Conservation (phyloP, 2,329 filamentous ascomycete species). For the Pleoardoris graminearum region DNA sequence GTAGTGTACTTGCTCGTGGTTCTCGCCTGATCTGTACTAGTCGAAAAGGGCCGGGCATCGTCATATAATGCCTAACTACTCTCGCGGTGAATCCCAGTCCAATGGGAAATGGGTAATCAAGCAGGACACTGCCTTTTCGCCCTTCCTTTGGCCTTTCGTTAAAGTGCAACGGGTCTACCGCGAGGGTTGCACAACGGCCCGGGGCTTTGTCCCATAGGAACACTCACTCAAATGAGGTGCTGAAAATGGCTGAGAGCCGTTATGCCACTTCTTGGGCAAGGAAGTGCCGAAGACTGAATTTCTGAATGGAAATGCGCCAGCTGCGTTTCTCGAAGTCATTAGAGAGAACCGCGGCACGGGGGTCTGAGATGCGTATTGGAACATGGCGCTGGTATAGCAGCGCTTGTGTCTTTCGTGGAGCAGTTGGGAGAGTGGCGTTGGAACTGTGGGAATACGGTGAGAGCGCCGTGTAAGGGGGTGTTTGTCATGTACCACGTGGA, state of each 20-base stretch:
- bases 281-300: constrained; percentile 13
- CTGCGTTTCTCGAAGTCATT: constrained; percentile 2
- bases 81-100: background rate
- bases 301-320: constrained; percentile 14
- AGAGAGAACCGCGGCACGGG: background rate
- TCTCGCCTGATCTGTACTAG: constrained; percentile 9
- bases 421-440: too few species aligned
- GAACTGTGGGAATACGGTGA: too few species aligned
- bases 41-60: background rate
- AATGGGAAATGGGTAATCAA: constrained; percentile 10
- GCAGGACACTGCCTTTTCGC: too few species aligned
- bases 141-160: background rate
- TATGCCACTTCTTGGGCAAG: constrained; percentile 17
- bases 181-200: constrained; percentile 11
- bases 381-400: constrained; percentile 8
- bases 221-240: constrained; percentile 14
- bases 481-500: too few species aligned
- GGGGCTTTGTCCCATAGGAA: constrained; percentile 1
- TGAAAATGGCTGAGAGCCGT: constrained; percentile 16
- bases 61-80: background rate
- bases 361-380: background rate
- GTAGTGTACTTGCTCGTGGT: constrained; percentile 4
- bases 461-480: too few species aligned
- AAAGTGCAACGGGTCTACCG: background rate
- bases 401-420: too few species aligned